Evolutionary conservation across 345 rosid species (phyloP).

Genomic region (Hibiscus mutabilis): DNA sequence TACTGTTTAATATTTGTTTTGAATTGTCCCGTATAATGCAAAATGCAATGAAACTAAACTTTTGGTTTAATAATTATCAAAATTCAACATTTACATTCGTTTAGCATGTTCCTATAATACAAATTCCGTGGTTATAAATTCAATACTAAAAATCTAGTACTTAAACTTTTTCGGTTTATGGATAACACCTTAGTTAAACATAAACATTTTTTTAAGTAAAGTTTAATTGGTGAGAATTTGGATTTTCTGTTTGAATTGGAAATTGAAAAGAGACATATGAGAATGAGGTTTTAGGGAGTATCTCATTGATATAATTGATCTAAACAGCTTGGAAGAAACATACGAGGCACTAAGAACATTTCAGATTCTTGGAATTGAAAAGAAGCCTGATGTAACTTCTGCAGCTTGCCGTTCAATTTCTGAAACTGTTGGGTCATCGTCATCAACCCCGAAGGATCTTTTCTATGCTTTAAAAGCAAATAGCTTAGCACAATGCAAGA

Average conservation of each 20-base stretch:
- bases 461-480: constrained; percentile 65
- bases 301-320: background rate
- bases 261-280: background rate
- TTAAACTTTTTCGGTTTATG: background rate
- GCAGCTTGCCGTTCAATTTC: constrained; percentile 43
- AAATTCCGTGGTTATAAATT: background rate
- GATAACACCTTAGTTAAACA: background rate
- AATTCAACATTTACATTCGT: background rate
- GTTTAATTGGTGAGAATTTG: background rate
- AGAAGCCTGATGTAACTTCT: constrained; percentile 41
- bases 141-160: background rate
- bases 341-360: constrained; percentile 75
- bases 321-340: constrained; percentile 63
- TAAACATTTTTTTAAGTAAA: background rate
- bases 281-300: background rate
- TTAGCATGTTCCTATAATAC: background rate
- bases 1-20: background rate
- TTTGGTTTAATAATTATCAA: background rate
- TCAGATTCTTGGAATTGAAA: constrained; percentile 65
- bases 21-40: background rate
- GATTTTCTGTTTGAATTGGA: background rate
- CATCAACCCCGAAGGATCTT: constrained; percentile 57
- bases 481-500: constrained; percentile 52
- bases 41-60: background rate
- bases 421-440: constrained; percentile 44